Base-by-base conservation (phyloP, 2,329 filamentous ascomycete genomes). In the Boeremia exigua region DNA sequence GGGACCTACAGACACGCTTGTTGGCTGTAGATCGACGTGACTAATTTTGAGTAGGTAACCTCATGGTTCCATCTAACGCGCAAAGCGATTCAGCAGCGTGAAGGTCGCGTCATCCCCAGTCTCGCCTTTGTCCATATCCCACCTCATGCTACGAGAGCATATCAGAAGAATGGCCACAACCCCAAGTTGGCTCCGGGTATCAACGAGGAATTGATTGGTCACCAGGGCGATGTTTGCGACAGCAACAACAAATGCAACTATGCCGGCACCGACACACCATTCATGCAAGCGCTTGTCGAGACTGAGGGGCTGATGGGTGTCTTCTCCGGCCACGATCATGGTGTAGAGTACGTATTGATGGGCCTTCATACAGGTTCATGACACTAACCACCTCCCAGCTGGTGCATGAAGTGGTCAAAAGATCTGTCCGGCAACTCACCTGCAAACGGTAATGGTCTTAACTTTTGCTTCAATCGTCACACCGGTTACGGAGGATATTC, bases 401-500 rank as follows among this genome's bases (percentile, higher is more conserved):
- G 67, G 66, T 71, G 81, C 75, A 72, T 79, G 74, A 76, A 75
- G 63, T 77, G 76, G 77, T 52, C 60, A 5, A 57, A 61, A 25
- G 54, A 63, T 23, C 66, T 75, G 3, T 62, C 71, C 1, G 70
- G 67, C 39, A 68, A 68, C n/a, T 50, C 40, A 12, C 66, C 65
- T 15, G 25, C 75, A 2, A 72, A 70, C 0, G 82, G 80, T 0
- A 80, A 78, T 52, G 80, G 80, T 1, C 48, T 79, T 6, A 68
- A 74, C 38, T 55, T 82, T 62, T 89, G 88, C 65, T 85, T 85
- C 60, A 86, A 86, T 5, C 84, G 88, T 60, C 87, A 88, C 61
- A 82, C 85, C 0, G 88, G 88, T 0, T 90, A 90, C 51, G 88
- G 88, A 0, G 88, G 88, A 0, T 91, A 91, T 62, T 86, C 87